phyloP scores from a whole-genome alignment of 106 monocot genomes.

The Dendrobium catenatum region DNA sequence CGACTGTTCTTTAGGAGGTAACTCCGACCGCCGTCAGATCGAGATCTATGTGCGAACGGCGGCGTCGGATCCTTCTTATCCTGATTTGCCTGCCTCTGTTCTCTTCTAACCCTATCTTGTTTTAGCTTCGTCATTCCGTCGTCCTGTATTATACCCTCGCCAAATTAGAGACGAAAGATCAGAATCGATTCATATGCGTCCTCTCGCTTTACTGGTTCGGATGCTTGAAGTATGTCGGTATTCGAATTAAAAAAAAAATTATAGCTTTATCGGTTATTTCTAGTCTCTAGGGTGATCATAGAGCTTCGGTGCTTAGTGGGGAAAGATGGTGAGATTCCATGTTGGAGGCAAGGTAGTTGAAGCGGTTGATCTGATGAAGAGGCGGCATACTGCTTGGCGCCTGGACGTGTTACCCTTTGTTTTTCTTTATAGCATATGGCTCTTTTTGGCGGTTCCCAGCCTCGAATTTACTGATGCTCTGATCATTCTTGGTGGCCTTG shows the following conservation, averaged over 20 bases:
- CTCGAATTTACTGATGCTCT: slow-evolving; percentile 71
- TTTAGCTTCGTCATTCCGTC: not conserved
- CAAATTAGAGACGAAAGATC: not conserved
- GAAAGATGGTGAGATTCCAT: slow-evolving; percentile 59
- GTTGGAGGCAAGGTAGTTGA: slow-evolving; percentile 85
- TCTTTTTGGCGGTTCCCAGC: slow-evolving; percentile 49
- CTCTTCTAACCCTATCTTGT: not conserved
- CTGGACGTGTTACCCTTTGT: slow-evolving; percentile 87
- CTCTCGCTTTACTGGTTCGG: not conserved
- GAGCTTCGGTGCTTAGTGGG: not conserved
- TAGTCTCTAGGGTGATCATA: not conserved
- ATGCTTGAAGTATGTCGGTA: not conserved
- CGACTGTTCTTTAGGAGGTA: not conserved
- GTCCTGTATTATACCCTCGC: not conserved
- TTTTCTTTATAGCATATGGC: slow-evolving; percentile 64
- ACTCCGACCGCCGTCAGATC: not conserved
- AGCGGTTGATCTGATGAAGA: slow-evolving; percentile 63
- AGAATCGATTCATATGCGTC: not conserved
- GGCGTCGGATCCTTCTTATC: not conserved
- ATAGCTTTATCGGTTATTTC: not conserved
- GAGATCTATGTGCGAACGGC: not conserved
- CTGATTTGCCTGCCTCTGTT: not conserved
- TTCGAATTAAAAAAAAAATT: not conserved
- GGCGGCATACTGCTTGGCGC: slow-evolving; percentile 57
- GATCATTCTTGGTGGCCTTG: slow-evolving; percentile 71